These are phyloP conservation scores for Neofusicoccum umdonicola DNA, from an alignment of 2,329 filamentous ascomycete genomes.

Conservation along the genomic window DNA sequence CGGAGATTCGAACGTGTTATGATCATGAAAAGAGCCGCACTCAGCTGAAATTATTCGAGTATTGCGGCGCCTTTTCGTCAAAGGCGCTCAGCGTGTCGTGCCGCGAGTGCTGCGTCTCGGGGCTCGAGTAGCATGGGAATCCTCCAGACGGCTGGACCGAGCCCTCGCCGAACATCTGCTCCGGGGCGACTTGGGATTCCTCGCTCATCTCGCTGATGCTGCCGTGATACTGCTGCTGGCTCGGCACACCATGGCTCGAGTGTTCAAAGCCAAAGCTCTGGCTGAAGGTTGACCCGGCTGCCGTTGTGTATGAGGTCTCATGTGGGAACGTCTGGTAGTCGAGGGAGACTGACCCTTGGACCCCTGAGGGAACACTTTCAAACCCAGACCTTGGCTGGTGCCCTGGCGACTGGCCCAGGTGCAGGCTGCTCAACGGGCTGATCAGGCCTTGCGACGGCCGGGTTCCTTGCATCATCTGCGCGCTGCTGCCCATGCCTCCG, in stretches of 20 bases:
- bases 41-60: slow-evolving; percentile 15
- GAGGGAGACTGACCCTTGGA: slow-evolving; percentile 7
- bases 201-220: slow-evolving; percentile 12
- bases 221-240: slow-evolving; percentile 3
- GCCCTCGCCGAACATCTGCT: neutral
- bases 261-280: slow-evolving; percentile 15
- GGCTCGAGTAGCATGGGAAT: neutral
- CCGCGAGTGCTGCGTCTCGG: slow-evolving; percentile 6
- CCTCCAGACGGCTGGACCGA: neutral
- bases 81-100: slow-evolving; percentile 14
- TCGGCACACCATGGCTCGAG: neutral
- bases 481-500: neutral
- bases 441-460: slow-evolving; percentile 5
- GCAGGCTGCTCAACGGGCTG: slow-evolving; percentile 9
- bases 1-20: neutral
- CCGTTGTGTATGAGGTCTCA: slow-evolving; percentile 5
- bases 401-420: neutral
- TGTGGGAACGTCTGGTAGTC: slow-evolving; percentile 8
- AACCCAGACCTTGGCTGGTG: slow-evolving; percentile 4
- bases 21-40: neutral
- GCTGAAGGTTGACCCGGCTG: neutral
- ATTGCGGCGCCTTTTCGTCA: slow-evolving; percentile 14
- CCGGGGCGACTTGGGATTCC: slow-evolving; percentile 6
- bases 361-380: neutral
- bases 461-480: neutral